phyloP scores from a whole-genome alignment of 1,284 basidiomycete species.

The Malassezia sympodialis region DNA sequence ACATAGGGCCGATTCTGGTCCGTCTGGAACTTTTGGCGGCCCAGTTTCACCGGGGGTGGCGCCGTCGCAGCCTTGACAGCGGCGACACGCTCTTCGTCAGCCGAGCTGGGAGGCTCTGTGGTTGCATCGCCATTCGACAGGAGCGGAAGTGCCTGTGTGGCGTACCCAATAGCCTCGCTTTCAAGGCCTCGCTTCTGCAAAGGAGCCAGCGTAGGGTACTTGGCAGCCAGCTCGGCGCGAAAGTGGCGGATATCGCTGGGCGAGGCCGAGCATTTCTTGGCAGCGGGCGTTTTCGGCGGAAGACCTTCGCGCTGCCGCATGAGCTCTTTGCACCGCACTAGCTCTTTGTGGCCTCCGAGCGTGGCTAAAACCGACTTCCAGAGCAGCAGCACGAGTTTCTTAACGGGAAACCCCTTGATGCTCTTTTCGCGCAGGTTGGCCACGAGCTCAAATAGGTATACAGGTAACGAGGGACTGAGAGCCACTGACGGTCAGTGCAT shows the following conservation, averaged over 20 bases:
- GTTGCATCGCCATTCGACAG: neutral
- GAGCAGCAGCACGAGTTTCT: conserved; percentile 72
- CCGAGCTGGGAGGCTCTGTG: neutral
- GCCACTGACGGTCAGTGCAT: conserved; percentile 39
- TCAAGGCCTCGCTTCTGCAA: conserved; percentile 45
- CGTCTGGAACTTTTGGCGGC: conserved; percentile 97
- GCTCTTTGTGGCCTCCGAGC: conserved; percentile 81
- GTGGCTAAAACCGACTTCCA: conserved; percentile 92
- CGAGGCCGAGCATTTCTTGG: conserved; percentile 24
- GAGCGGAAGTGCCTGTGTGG: conserved; percentile 6
- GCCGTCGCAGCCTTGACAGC: neutral
- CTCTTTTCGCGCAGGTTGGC: conserved; percentile 83
- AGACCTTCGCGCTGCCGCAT: conserved; percentile 65
- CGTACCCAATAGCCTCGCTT: conserved; percentile 45
- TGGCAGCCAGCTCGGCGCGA: conserved; percentile 38
- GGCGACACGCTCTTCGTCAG: conserved; percentile 5
- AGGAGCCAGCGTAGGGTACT: conserved; percentile 50
- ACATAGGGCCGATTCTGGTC: conserved; percentile 89
- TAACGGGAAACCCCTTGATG: conserved; percentile 60
- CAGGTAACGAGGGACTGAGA: conserved; percentile 82
- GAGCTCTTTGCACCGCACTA: conserved; percentile 70
- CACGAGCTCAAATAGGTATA: conserved; percentile 80
- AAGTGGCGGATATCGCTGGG: conserved; percentile 41
- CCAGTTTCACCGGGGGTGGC: conserved; percentile 58
- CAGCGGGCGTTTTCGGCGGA: neutral